A percentile compares a stretch with the other conserved stretches of the same genome.
These are phyloP conservation scores for Phascolomyces articulosus DNA, from an alignment of 371 early-diverging fungal genomes.

Conservation along the genomic window DNA sequence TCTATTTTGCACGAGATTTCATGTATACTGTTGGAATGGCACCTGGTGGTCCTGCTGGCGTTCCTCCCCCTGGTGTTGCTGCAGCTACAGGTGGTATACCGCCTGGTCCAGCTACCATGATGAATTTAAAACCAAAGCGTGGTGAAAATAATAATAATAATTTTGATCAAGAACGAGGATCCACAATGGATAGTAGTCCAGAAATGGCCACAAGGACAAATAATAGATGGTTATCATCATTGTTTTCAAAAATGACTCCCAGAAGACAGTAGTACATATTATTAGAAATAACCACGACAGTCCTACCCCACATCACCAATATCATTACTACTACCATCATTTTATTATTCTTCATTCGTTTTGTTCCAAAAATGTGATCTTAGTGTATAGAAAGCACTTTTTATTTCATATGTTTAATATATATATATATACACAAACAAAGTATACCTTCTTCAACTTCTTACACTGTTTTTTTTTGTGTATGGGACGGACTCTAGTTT, in stretches of 20 bases:
- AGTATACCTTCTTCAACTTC: no score
- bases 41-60: neutral
- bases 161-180: neutral
- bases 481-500: no score
- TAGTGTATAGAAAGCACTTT: no score
- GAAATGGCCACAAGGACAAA: neutral
- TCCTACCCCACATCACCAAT: no score
- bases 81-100: neutral
- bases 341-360: no score
- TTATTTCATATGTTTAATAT: no score
- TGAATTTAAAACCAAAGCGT: constrained; percentile 1
- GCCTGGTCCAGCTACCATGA: neutral
- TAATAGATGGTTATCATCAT: neutral
- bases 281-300: no score
- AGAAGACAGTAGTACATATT: neutral
- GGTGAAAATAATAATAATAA: no score
- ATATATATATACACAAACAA: no score
- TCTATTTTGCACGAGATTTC: neutral
- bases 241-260: neutral
- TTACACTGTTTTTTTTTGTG: no score
- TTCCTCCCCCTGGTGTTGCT: neutral
- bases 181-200: neutral
- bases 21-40: neutral
- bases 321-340: no score
- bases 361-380: no score